phyloP scores from a whole-genome alignment of 192 early-diverging fungal species.

The Coemansia aciculifera region DNA sequence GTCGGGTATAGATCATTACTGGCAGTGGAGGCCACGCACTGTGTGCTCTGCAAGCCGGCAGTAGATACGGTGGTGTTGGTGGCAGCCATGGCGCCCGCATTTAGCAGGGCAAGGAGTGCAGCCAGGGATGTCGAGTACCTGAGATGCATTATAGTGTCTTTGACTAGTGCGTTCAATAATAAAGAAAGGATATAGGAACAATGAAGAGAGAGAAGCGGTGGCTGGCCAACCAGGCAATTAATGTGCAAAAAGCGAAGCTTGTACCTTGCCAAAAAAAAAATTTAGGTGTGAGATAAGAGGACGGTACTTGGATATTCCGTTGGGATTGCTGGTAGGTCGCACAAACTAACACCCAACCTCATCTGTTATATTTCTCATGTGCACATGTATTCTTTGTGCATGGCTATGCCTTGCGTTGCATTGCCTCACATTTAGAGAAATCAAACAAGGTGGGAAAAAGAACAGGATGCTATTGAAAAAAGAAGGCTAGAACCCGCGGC shows the following conservation, averaged over 20 bases:
- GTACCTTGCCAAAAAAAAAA: too few relatives aligned
- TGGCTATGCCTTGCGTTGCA: not conserved
- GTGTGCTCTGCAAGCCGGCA: slow-evolving; percentile 45
- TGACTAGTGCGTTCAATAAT: not conserved
- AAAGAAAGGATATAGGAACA: not conserved
- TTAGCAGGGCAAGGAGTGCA: not conserved
- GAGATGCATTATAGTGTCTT: slow-evolving; percentile 5
- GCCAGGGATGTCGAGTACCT: slow-evolving; percentile 7
- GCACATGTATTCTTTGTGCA: not conserved
- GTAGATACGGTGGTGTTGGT: slow-evolving; percentile 15
- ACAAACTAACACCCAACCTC: not conserved
- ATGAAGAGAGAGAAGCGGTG: not conserved
- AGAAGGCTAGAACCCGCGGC: slow-evolving; percentile 22
- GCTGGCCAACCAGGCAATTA: not conserved
- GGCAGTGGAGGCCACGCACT: slow-evolving; percentile 19
- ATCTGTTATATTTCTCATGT: not conserved
- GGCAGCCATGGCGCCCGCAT: slow-evolving; percentile 10
- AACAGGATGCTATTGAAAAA: slow-evolving; percentile 1
- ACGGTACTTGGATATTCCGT: not conserved
- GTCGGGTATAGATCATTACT: slow-evolving; percentile 25
- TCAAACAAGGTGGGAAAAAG: not conserved
- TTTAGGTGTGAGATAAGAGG: not conserved
- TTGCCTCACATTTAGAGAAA: not conserved
- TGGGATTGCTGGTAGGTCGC: not conserved
- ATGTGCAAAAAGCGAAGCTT: not conserved